Evolutionary conservation across 139 green algal species (phyloP).

Genomic region (Asterochloris sp.): DNA sequence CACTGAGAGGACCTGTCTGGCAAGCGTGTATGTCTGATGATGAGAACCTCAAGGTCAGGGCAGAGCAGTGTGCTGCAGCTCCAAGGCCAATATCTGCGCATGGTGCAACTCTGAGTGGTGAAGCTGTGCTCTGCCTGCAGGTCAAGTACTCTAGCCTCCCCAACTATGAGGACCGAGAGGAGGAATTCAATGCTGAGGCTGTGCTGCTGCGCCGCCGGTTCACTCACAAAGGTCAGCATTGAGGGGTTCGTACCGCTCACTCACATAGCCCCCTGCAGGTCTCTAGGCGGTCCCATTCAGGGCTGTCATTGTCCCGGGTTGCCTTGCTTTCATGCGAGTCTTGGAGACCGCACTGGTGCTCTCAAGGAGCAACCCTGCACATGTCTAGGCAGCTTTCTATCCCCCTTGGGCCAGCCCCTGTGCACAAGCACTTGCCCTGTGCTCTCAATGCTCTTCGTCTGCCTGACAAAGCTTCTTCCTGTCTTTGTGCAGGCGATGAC

Average conservation of each 20-base stretch:
- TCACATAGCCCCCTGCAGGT: neutral
- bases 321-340: neutral
- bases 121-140: slow-evolving; percentile 30
- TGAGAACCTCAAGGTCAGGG: too few relatives aligned
- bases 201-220: slow-evolving; percentile 71
- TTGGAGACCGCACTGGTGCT: too few relatives aligned
- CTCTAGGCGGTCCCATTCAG: neutral
- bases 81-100: too few relatives aligned
- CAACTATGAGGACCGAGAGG: slow-evolving; percentile 91
- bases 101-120: too few relatives aligned
- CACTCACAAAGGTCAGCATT: slow-evolving; percentile 46
- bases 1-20: too few relatives aligned
- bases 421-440: neutral
- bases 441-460: neutral
- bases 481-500: slow-evolving; percentile 35
- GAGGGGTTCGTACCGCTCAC: neutral
- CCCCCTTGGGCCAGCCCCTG: neutral
- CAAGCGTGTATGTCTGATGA: too few relatives aligned
- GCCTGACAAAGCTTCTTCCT: neutral
- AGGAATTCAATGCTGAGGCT: slow-evolving; percentile 85
- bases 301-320: neutral
- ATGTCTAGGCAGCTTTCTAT: neutral
- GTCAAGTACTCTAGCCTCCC: slow-evolving; percentile 78
- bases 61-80: too few relatives aligned
- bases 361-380: too few relatives aligned